Evolutionary conservation across 1,284 basidiomycete species (phyloP).

Genomic region (Papiliotrema nemorosa): DNA sequence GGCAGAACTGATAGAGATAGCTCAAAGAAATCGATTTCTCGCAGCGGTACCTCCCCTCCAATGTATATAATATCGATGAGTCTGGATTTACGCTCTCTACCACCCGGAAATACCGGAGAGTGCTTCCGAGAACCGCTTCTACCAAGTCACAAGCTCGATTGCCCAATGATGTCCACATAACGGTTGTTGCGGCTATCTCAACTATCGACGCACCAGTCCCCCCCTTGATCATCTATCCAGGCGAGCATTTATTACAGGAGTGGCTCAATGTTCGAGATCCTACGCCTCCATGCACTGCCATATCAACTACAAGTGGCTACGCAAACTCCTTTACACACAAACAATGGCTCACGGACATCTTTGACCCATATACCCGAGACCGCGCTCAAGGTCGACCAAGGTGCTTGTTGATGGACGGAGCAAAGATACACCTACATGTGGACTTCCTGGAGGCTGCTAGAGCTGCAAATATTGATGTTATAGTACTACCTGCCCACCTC

Average conservation of each 20-base stretch:
- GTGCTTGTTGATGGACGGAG: constrained; percentile 15
- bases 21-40: too few species aligned
- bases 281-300: neutral
- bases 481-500: constrained; percentile 11
- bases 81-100: constrained; percentile 5
- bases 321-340: neutral
- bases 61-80: constrained; percentile 17
- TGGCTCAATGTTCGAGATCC: constrained; percentile 3
- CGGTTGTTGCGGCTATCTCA: constrained; percentile 6
- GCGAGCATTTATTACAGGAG: constrained; percentile 1
- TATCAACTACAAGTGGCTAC: constrained; percentile 1
- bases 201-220: constrained; percentile 10
- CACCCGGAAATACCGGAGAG: neutral
- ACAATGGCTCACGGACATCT: constrained; percentile 7
- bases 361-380: constrained; percentile 8
- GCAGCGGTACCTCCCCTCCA: too few species aligned
- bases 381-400: constrained; percentile 2
- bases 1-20: too few species aligned
- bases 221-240: constrained; percentile 11
- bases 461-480: constrained; percentile 8
- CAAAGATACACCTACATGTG: constrained; percentile 4
- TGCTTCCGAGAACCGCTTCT: neutral
- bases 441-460: constrained; percentile 12
- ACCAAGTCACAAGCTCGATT: neutral
- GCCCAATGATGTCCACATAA: constrained; percentile 3